A percentile compares a stretch with the other conserved stretches of the same genome.
These are phyloP conservation scores for Dillenia turbinata DNA, from an alignment of 164 flowering plant genomes.

Conservation along the genomic window DNA sequence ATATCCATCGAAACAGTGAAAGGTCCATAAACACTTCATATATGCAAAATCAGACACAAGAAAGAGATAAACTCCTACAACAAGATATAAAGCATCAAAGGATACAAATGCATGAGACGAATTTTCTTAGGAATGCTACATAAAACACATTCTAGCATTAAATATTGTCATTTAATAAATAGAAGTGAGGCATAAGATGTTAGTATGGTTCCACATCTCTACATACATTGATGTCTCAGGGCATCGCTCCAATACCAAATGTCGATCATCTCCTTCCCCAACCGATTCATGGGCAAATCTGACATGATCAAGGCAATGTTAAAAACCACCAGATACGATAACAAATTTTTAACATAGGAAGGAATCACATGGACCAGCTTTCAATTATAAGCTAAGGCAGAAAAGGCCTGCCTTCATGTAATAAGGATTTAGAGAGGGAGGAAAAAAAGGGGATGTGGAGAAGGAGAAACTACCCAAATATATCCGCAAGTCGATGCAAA, in stretches of 20 bases:
- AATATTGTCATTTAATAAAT: background rate
- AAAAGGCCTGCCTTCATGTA: background rate
- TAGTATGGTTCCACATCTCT: background rate
- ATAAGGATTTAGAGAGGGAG: background rate
- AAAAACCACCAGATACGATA: background rate
- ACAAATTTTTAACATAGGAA: background rate
- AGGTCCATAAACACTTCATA: no score
- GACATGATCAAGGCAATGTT: constrained; percentile 13
- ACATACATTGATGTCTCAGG: constrained; percentile 80
- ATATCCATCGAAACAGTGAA: no score
- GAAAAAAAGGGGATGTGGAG: no score
- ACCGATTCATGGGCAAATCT: constrained; percentile 91
- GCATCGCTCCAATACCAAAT: constrained; percentile 72
- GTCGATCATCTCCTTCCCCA: constrained; percentile 92
- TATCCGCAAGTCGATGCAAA: constrained; percentile 93
- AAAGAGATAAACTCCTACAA: no score
- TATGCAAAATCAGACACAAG: no score
- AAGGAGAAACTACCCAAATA: constrained; percentile 61
- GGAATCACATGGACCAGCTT: background rate
- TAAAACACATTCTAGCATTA: no score
- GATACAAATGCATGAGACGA: no score
- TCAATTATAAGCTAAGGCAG: background rate
- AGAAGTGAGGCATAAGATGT: background rate
- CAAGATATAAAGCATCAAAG: no score
- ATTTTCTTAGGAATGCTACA: no score